Percentiles rank a stretch among this genome's conserved stretches.
phyloP scores from a whole-genome alignment of 2,329 filamentous ascomycete species.

The Trichoderma koningii region DNA sequence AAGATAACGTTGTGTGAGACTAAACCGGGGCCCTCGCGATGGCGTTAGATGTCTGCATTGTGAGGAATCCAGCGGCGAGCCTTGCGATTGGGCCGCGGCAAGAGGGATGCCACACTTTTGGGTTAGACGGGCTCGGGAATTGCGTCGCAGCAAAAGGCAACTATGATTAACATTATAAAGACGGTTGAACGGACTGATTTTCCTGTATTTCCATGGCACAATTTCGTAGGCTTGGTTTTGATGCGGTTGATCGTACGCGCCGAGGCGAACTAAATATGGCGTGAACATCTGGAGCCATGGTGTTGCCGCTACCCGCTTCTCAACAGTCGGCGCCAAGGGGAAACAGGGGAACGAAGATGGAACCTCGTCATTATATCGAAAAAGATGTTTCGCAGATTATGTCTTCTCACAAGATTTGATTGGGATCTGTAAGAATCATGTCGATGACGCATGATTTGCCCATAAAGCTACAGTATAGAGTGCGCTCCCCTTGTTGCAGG shows the following conservation, averaged over 20 bases:
- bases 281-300: background rate
- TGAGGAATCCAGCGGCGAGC: slow-evolving; percentile 17
- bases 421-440: too few species aligned
- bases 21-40: slow-evolving; percentile 17
- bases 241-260: background rate
- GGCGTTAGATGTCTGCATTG: slow-evolving; percentile 25
- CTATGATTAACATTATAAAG: slow-evolving; percentile 8
- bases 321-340: background rate
- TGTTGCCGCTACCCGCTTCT: background rate
- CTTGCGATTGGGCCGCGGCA: slow-evolving; percentile 12
- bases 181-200: background rate
- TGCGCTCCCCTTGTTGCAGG: too few species aligned
- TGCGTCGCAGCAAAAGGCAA: background rate
- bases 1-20: slow-evolving; percentile 10
- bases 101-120: background rate
- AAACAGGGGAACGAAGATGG: too few species aligned
- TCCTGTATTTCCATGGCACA: background rate
- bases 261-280: background rate
- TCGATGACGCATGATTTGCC: too few species aligned
- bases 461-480: too few species aligned
- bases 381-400: too few species aligned
- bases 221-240: background rate
- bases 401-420: too few species aligned
- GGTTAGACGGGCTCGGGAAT: background rate
- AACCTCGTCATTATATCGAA: too few species aligned